Conservation (phyloP, 768 basidiomycete genomes). For the Hygrophoropsis aurantiaca region DNA sequence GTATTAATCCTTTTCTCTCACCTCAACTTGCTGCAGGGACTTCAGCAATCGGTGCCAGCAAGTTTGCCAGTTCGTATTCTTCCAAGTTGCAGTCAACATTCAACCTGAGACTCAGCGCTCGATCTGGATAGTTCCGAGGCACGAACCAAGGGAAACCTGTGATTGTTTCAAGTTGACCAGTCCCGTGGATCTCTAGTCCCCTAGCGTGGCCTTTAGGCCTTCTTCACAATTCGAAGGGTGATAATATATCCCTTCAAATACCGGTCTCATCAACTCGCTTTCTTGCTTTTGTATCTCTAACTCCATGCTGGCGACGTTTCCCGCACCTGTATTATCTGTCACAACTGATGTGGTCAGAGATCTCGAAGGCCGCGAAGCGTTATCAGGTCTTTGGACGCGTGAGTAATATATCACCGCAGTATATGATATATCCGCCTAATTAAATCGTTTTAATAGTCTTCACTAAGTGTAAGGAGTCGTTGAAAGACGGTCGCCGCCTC, state of each 20-base stretch:
- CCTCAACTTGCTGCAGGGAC: conserved; percentile 11
- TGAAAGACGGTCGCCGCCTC: conserved; percentile 77
- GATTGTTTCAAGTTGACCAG: conserved; percentile 19
- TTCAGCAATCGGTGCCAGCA: conserved; percentile 4
- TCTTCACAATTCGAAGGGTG: conserved; percentile 14
- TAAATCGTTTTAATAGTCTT: conserved; percentile 53
- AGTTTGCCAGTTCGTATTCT: conserved; percentile 5
- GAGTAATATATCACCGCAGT: conserved; percentile 17
- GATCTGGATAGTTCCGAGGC: conserved; percentile 13
- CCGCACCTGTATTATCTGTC: conserved; percentile 67
- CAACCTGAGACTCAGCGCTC: conserved; percentile 20
- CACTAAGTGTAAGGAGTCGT: conserved; percentile 76
- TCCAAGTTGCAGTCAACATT: neutral
- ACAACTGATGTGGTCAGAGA: conserved; percentile 65
- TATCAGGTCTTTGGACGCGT: conserved; percentile 71
- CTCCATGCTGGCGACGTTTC: conserved; percentile 50
- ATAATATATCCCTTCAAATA: conserved; percentile 16
- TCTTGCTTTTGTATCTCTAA: conserved; percentile 10
- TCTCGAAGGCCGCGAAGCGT: conserved; percentile 66
- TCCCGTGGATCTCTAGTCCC: conserved; percentile 15
- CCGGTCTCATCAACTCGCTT: conserved; percentile 7
- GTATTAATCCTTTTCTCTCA: conserved; percentile 19
- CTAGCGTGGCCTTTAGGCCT: conserved; percentile 11
- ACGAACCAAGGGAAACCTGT: conserved; percentile 19
- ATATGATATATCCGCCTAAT: conserved; percentile 7